Evolutionary conservation across 164 flowering plant species (phyloP).

Genomic region (Aristolochia californica): DNA sequence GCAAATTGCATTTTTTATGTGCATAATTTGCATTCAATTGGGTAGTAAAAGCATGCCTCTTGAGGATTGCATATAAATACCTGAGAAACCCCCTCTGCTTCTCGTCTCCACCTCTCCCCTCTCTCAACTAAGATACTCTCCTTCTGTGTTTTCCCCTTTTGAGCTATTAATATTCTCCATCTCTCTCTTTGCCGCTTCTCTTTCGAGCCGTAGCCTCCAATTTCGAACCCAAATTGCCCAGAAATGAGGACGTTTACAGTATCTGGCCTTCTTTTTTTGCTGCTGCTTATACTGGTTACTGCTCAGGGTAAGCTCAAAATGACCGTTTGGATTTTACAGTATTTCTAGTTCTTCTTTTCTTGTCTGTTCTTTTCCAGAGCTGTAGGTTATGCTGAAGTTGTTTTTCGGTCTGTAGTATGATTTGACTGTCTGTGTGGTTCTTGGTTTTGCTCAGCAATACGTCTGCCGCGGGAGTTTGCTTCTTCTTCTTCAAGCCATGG

Average conservation of each 20-base stretch:
- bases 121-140: background rate
- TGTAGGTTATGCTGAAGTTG: background rate
- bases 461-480: too few species aligned
- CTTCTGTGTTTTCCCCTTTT: background rate
- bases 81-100: too few species aligned
- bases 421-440: background rate
- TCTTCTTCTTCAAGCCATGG: too few species aligned
- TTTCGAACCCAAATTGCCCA: background rate
- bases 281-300: constrained; percentile 17
- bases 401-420: background rate
- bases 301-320: constrained; percentile 41
- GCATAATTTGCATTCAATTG: too few species aligned
- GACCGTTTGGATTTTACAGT: too few species aligned
- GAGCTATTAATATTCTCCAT: background rate
- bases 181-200: background rate
- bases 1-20: too few species aligned
- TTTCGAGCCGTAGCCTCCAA: too few species aligned
- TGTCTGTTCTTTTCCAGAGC: background rate
- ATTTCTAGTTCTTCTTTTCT: constrained; percentile 1
- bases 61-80: too few species aligned
- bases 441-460: constrained; percentile 3
- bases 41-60: too few species aligned
- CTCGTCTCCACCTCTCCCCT: too few species aligned
- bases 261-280: constrained; percentile 17
- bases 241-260: background rate